Percentiles rank a stretch among this genome's conserved stretches.
Conservation (phyloP, 129 eudicot species). For the Centella asiatica region DNA sequence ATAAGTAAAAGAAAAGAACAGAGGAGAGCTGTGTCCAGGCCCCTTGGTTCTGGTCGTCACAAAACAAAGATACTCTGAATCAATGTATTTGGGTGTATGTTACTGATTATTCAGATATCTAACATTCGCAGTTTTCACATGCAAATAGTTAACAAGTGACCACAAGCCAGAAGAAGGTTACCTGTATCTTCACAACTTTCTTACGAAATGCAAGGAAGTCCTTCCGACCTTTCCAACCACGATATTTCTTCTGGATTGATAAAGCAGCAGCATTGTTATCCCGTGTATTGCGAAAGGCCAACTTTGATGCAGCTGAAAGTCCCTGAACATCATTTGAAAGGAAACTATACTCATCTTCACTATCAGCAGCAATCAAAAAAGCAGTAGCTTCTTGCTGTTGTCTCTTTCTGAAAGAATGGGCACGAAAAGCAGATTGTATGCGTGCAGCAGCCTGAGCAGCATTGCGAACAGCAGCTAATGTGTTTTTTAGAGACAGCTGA, state of each 20-base stretch:
- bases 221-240: constrained; percentile 91
- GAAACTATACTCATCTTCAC: constrained; percentile 47
- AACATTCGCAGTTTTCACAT: too few species aligned
- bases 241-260: constrained; percentile 82
- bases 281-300: constrained; percentile 47
- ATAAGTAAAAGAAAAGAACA: too few species aligned
- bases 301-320: constrained; percentile 67
- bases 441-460: constrained; percentile 95
- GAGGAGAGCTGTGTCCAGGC: too few species aligned
- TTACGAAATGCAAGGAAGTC: constrained; percentile 76
- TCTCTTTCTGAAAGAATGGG: constrained; percentile 87
- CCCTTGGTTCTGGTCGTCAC: too few species aligned
- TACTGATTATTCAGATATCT: background rate
- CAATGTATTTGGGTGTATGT: background rate
- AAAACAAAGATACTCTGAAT: too few species aligned
- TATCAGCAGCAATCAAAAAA: constrained; percentile 10
- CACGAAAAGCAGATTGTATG: constrained; percentile 91
- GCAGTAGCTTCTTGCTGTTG: constrained; percentile 42
- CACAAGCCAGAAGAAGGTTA: constrained; percentile 12
- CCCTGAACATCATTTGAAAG: constrained; percentile 47
- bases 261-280: constrained; percentile 74
- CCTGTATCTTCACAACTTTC: constrained; percentile 98
- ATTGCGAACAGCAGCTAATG: constrained; percentile 84
- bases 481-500: constrained; percentile 48
- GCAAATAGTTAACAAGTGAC: background rate